phyloP scores from a whole-genome alignment of 208 protist genomes.

The Trypanosomatidae sp. region DNA sequence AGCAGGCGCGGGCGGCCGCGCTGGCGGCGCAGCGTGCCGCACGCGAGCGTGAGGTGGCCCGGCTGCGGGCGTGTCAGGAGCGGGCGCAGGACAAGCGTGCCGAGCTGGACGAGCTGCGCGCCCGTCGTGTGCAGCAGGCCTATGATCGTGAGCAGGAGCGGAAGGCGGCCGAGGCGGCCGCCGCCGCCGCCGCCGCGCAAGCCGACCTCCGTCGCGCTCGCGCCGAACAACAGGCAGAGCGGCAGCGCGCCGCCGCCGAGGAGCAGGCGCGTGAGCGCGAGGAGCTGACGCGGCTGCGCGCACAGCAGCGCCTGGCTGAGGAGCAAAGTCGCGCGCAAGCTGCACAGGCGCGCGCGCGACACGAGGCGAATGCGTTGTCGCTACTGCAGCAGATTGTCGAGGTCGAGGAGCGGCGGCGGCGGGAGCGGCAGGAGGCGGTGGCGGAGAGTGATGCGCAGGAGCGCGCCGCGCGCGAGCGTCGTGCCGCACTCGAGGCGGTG shows the following conservation, averaged over 20 bases:
- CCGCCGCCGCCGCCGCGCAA: slow-evolving; percentile 40
- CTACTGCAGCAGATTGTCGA: slow-evolving; percentile 87
- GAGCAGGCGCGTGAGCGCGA: slow-evolving; percentile 52
- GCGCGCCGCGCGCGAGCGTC: slow-evolving; percentile 53
- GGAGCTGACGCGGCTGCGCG: slow-evolving; percentile 79
- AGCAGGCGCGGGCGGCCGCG: slow-evolving; percentile 79
- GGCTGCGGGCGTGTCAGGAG: slow-evolving; percentile 80
- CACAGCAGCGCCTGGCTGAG: slow-evolving; percentile 65
- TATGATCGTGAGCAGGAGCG: slow-evolving; percentile 60
- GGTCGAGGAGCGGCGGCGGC: slow-evolving; percentile 76
- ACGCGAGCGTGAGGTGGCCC: slow-evolving; percentile 86
- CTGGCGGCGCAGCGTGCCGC: slow-evolving; percentile 66
- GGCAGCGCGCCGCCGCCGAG: slow-evolving; percentile 35
- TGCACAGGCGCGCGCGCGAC: slow-evolving; percentile 30
- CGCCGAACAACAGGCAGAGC: slow-evolving; percentile 75
- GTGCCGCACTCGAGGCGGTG: slow-evolving; percentile 79
- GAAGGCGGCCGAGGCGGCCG: slow-evolving; percentile 70
- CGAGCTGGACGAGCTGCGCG: slow-evolving; percentile 87
- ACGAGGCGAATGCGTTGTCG: slow-evolving; percentile 72
- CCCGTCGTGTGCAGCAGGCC: slow-evolving; percentile 77
- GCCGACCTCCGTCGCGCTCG: slow-evolving; percentile 60
- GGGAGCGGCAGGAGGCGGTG: slow-evolving; percentile 76
- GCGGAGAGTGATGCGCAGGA: slow-evolving; percentile 80
- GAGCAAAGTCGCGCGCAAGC: slow-evolving; percentile 61
- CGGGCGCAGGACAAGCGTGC: slow-evolving; percentile 85